Evolutionary conservation across 2,329 filamentous ascomycete species (phyloP).

Genomic region (Fusarium pseudocircinatum): DNA sequence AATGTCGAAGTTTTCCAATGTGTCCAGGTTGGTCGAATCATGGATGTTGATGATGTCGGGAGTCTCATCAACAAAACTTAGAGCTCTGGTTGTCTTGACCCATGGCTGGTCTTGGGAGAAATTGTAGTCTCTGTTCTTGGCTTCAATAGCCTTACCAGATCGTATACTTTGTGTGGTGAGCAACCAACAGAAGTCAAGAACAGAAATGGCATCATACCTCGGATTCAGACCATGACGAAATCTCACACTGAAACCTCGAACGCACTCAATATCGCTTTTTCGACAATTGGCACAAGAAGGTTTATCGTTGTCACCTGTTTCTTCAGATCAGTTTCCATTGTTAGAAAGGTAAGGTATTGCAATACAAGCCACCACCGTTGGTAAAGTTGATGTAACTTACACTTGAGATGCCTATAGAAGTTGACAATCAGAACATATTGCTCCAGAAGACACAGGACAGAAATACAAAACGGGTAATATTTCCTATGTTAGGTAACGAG

Average conservation of each 20-base stretch:
- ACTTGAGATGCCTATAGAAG: slow-evolving; percentile 37
- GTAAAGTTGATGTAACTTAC: slow-evolving; percentile 9
- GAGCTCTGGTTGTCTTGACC: slow-evolving; percentile 39
- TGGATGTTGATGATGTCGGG: slow-evolving; percentile 43
- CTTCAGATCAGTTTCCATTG: background rate
- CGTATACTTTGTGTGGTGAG: slow-evolving; percentile 29
- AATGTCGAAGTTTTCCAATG: slow-evolving; percentile 7
- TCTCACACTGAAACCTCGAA: slow-evolving; percentile 42
- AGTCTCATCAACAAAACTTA: slow-evolving; percentile 46
- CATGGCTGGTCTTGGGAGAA: slow-evolving; percentile 43
- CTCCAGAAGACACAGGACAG: background rate
- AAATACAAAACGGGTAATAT: background rate
- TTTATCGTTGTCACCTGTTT: slow-evolving; percentile 34
- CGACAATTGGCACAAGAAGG: slow-evolving; percentile 42
- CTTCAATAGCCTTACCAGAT: slow-evolving; percentile 27
- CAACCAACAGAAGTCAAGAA: background rate
- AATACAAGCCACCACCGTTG: background rate
- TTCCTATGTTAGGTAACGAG: background rate
- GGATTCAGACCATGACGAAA: slow-evolving; percentile 45
- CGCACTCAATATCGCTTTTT: slow-evolving; percentile 40
- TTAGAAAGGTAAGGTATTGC: background rate
- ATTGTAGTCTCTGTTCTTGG: slow-evolving; percentile 30
- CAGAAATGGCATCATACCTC: slow-evolving; percentile 9
- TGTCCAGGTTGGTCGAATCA: slow-evolving; percentile 32
- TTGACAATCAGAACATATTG: slow-evolving; percentile 7